Base-by-base conservation (phyloP, 83 land plant genomes). In the Isoetes engelmannii region DNA sequence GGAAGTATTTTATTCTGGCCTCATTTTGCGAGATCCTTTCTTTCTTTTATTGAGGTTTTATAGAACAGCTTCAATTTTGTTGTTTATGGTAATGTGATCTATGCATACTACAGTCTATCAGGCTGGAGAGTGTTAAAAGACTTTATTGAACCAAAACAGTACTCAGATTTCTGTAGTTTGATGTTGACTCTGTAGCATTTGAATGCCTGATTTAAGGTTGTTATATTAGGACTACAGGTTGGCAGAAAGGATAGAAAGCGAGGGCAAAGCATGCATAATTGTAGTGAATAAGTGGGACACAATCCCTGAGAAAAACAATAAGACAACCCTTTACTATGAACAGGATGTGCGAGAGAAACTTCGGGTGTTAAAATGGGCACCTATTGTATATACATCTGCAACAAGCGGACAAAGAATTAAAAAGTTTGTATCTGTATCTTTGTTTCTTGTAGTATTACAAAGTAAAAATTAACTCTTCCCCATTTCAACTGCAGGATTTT, bases 261-360 rank as follows among this genome's bases (percentile, higher is more conserved):
- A 91, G 74, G 97, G 99, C 65, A 94, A 90, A 66, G 99, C 95
- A 19, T 94, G 99, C 64, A 72, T 94, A 6, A 86, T 94, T 75
- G 97, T 94, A 44, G 97, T 94, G 28, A 94, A 94, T 78, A 94
- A 94, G 66, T 90, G 99, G 99, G 99, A 94, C 53, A 94, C 99
- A 15, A 79, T 94, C 68, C 99, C 97, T 15, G 81, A 90, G 68
- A 94, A 94, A 63, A 80, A 84, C 72, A 76, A 82, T 60, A 78
- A 89, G 65, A 81, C 90, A 62, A 81, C 93, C 48, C 71, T 72
- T 7, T 74, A 78, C 64, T 94, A 94, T 58, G 99, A 88, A 47
- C 75, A 85, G 60, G 99, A 94, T 83, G 90, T 94, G 17, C 74
- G 99, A 45, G 85, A 84, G 74, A 88, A 86, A 81, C 83, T 94